Conservation (phyloP, 2,329 filamentous ascomycete species). For the Cladosporium colombiae region DNA sequence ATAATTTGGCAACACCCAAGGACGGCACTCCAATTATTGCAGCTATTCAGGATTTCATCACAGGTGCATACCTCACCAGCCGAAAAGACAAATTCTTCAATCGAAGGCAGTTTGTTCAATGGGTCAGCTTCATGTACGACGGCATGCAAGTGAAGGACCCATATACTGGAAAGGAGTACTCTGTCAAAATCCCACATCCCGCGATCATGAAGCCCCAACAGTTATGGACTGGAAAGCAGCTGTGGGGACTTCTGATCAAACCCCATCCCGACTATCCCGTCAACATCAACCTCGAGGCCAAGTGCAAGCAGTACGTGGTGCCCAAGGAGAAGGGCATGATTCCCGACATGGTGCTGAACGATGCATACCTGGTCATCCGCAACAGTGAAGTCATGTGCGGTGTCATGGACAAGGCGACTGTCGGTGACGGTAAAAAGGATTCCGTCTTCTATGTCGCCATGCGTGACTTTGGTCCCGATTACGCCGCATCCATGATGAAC, state of each 20-base stretch:
- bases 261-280: constrained; percentile 84
- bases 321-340: constrained; percentile 61
- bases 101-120: constrained; percentile 80
- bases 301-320: constrained; percentile 78
- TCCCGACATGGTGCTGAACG: constrained; percentile 72
- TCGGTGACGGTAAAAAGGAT: constrained; percentile 97
- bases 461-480: constrained; percentile 88
- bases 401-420: constrained; percentile 94
- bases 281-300: constrained; percentile 87
- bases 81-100: constrained; percentile 93
- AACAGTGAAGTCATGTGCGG: constrained; percentile 99
- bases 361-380: constrained; percentile 87
- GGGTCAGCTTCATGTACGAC: constrained; percentile 93
- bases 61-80: constrained; percentile 85
- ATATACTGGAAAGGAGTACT: constrained; percentile 52
- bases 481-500: constrained; percentile 90
- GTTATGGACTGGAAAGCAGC: constrained; percentile 95
- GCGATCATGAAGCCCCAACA: constrained; percentile 81
- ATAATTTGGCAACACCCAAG: constrained; percentile 93
- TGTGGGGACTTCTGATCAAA: constrained; percentile 89
- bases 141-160: constrained; percentile 57
- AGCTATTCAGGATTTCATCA: constrained; percentile 99
- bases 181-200: constrained; percentile 83
- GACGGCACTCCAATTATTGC: constrained; percentile 98
- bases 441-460: constrained; percentile 97